Evolutionary conservation across 148 eudicot species (phyloP).

Genomic region (Bassia scoparia): DNA sequence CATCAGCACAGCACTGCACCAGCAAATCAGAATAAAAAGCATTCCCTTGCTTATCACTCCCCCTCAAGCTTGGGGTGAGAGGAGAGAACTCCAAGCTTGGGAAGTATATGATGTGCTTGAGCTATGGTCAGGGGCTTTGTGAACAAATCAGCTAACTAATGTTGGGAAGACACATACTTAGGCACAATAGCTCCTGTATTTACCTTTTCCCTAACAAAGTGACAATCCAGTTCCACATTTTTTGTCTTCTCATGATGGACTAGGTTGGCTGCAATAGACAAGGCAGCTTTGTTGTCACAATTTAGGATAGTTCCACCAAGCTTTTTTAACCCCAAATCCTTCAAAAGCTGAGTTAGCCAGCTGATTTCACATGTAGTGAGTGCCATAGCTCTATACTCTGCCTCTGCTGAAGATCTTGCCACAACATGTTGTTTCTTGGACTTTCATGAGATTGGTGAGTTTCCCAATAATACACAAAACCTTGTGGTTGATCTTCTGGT

Average conservation of each 20-base stretch:
- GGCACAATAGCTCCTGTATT: background rate
- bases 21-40: too few species aligned
- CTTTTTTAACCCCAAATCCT: background rate
- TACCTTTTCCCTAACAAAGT: background rate
- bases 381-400: background rate
- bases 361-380: background rate
- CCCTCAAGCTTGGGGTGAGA: background rate
- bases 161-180: background rate
- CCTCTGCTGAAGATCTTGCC: background rate
- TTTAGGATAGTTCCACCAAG: background rate
- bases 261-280: background rate
- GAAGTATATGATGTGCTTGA: background rate
- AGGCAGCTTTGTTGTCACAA: background rate
- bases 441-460: background rate
- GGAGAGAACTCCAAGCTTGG: background rate
- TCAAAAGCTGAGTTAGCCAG: background rate
- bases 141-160: background rate
- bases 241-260: background rate
- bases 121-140: background rate
- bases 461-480: background rate
- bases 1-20: too few species aligned
- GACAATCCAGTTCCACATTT: background rate
- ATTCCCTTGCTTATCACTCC: background rate
- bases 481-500: background rate
- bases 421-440: background rate